Evolutionary conservation across 1,284 basidiomycete species (phyloP).

Genomic region (Ustilago crameri): DNA sequence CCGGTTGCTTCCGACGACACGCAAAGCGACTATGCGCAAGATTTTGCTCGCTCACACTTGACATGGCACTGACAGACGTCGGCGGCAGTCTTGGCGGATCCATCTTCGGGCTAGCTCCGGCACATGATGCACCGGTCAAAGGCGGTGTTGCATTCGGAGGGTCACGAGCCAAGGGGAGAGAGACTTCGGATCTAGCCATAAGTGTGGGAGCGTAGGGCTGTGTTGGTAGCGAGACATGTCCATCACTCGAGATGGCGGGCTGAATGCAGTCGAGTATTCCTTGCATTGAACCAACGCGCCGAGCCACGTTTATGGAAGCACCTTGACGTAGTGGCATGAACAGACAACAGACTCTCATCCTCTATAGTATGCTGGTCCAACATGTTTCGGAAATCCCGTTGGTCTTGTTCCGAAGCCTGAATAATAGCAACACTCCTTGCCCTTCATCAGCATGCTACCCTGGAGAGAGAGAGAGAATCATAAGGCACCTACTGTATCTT

Average conservation of each 20-base stretch:
- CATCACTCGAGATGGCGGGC: background rate
- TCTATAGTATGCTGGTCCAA: too few relatives aligned
- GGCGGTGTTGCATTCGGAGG: background rate
- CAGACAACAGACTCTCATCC: too few relatives aligned
- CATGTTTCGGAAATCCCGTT: too few relatives aligned
- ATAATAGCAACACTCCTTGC: too few relatives aligned
- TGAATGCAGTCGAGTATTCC: background rate
- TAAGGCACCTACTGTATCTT: too few relatives aligned
- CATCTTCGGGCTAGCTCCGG: background rate
- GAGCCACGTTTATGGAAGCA: constrained; percentile 3
- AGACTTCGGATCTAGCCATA: background rate
- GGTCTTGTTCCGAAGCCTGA: too few relatives aligned
- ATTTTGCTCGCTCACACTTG: background rate
- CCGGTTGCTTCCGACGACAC: too few relatives aligned
- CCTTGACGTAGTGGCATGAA: background rate
- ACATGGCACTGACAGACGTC: background rate
- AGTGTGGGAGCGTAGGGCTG: constrained; percentile 1
- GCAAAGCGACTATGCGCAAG: too few relatives aligned
- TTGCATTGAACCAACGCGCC: background rate
- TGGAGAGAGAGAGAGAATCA: too few relatives aligned
- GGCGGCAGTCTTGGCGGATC: background rate
- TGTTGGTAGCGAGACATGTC: background rate
- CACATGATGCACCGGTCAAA: background rate
- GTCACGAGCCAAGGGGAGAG: background rate
- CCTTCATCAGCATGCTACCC: too few relatives aligned